Base-by-base conservation (phyloP, 192 early-diverging fungal species). In the Coemansia sp. region DNA sequence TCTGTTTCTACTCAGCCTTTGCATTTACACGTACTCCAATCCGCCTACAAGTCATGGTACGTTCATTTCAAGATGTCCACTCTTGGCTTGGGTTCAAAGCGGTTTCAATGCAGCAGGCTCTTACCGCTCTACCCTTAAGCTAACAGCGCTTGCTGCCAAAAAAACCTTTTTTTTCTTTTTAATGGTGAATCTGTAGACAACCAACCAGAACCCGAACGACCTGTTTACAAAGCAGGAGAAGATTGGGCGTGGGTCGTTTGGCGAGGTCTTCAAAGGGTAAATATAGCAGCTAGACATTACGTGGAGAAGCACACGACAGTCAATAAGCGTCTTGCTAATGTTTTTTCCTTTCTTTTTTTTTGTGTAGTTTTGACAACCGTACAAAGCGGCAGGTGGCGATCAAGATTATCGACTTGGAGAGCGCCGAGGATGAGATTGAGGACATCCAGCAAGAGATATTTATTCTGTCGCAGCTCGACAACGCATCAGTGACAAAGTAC, bases 361-460 rank as follows among this genome's bases (percentile, higher is more conserved):
- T 40, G n/a, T 2, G 14, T 82, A 82, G 79, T 23, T 70, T 65
- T 28, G 80, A 83, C 36, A 83, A 73, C 64, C 80, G 80, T 50
- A 70, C 80, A 24, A 83, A 83, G 80, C 74, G 72, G 10, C 80
- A 76, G 66, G 94, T 99, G 11, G 97, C 97, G 5, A 97, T 99
- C 67, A 99, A 99, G 75, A 92, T 98, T 45, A 96, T 99, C 71
- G 94, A 99, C 76, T 80, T 99, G 20, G 95, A 98, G 77, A 92
- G 87, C 69, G 92, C 93, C 23, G 96, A 99, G 75, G 96, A 98
- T 70, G 95, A 98, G 71, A 97, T 98, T 63, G 96, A 98, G 68
- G 97, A 99, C 85, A 97, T 99, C 72, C 96, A 96, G 76, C 92
- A 94, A 69, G 97, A 99, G 69, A 97, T 98, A 74, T 88, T 86